These are phyloP conservation scores for Zygosaccharomyces gambellarensis DNA, from an alignment of 805 yeast species.

Conservation along the genomic window DNA sequence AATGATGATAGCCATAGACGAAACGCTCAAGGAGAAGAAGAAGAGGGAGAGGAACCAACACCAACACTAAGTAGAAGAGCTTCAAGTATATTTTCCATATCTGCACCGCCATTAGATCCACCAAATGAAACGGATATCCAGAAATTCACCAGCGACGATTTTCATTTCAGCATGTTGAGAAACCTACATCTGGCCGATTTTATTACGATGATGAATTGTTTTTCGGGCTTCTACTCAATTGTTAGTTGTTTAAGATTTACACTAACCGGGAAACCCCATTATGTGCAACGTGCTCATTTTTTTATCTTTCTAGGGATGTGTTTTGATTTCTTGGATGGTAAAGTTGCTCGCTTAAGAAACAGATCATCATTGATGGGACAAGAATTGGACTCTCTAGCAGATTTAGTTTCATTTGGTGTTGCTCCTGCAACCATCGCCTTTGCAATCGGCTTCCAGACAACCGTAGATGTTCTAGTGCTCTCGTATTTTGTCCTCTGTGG, in stretches of 20 bases:
- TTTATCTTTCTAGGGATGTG: conserved; percentile 88
- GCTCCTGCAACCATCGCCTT: conserved; percentile 94
- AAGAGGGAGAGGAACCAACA: conserved; percentile 13
- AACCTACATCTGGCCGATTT: conserved; percentile 93
- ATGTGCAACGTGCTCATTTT: conserved; percentile 82
- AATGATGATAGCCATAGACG: neutral
- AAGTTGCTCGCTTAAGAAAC: conserved; percentile 91
- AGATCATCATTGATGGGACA: conserved; percentile 94
- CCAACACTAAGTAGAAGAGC: conserved; percentile 47
- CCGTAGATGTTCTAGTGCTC: conserved; percentile 70
- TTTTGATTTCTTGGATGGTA: conserved; percentile 94
- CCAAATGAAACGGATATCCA: conserved; percentile 73
- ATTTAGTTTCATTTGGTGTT: conserved; percentile 88
- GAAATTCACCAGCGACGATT: conserved; percentile 73
- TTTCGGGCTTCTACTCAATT: conserved; percentile 87
- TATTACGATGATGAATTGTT: conserved; percentile 90
- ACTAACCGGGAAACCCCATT: conserved; percentile 60
- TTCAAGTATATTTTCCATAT: conserved; percentile 50
- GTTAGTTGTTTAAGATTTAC: conserved; percentile 80
- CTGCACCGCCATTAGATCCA: conserved; percentile 57
- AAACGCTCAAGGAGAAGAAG: conserved; percentile 9
- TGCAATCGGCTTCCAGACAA: conserved; percentile 81
- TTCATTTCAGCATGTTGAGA: conserved; percentile 83
- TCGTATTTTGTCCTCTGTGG: conserved; percentile 90
- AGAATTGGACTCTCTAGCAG: conserved; percentile 95